Base-by-base conservation (phyloP, 2,329 filamentous ascomycete species). In the Tolypocladium tropicale region DNA sequence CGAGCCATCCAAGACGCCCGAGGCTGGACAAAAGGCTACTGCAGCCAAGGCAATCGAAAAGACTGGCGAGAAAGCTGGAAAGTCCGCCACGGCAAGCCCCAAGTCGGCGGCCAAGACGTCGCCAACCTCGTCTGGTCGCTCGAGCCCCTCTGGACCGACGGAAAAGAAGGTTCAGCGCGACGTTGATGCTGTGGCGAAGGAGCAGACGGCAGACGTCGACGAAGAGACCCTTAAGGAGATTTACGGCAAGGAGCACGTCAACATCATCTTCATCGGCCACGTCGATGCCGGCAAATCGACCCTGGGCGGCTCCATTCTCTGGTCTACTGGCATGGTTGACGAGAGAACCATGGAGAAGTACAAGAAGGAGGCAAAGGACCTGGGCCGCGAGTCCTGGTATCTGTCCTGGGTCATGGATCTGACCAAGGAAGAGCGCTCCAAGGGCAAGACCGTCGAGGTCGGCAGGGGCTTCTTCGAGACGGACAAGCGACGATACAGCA, bases 231-330 rank as follows among this genome's bases (percentile, higher is more conserved):
- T 99, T 58, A 90, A 91, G 72, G 93, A 97, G 71, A 94, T 99
- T 59, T 99, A 94, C 71, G 94, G 94, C 70, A 96, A 97, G 73
- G 91, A 86, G 69, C 83, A 86, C 64, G 77, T 99, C 67, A 99
- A 99, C 74, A 88, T 99, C 64, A 96, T 97, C 62, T 96, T 97
- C 75, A 88, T 97, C 68, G 93, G 94, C 53, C 94, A 99, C 79
- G 95, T 99, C 65, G 94, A 99, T 77, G 94, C 94, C 54, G 94
- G 94, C 65, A 99, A 99, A 77, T 96, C 91, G 41, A 99, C 94
- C 3, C 80, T 99, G 6, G 94, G 94, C 69, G 94, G 94, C 53
- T 89, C 89, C 54, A 95, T 99, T 60, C 79, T 99, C 16, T 96
- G 94, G 71, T 85, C 84, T 54, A 96, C 93, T 6, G 94, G 94